Evolutionary conservation across 208 protist genomes (phyloP).

Genomic region (Crithidia thermophila): DNA sequence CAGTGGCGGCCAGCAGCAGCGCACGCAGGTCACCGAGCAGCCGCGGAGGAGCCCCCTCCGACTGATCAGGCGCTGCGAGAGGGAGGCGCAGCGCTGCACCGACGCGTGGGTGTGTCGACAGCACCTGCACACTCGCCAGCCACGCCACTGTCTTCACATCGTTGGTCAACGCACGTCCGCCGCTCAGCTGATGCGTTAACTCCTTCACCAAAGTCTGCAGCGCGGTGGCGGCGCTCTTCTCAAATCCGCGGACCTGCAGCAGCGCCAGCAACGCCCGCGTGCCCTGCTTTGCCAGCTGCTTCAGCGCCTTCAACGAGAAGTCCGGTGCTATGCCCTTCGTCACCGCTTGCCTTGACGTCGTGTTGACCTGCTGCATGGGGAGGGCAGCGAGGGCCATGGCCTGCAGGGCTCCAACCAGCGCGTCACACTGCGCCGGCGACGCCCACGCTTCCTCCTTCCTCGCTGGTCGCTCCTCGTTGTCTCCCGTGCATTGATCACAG

Average conservation of each 20-base stretch:
- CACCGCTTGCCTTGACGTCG: no score
- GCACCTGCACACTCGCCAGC: constrained; percentile 28
- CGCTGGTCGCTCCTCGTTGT: not conserved
- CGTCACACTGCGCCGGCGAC: constrained; percentile 9
- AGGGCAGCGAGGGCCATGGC: constrained; percentile 30
- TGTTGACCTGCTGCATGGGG: constrained; percentile 24
- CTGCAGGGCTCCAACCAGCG: constrained; percentile 23
- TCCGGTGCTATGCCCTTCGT: no score
- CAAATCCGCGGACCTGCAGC: constrained; percentile 10
- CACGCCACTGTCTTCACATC: constrained; percentile 28
- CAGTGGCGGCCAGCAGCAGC: constrained; percentile 16
- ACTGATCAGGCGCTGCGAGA: no score
- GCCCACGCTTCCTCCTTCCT: not conserved
- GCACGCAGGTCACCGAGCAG: not conserved
- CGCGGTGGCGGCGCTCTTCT: not conserved
- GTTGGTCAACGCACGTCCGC: constrained; percentile 21
- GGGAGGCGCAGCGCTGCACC: not conserved
- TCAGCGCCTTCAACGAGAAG: constrained; percentile 7
- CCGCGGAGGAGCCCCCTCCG: constrained; percentile 9
- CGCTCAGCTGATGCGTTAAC: constrained; percentile 3
- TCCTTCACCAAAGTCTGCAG: constrained; percentile 10
- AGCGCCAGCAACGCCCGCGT: constrained; percentile 23
- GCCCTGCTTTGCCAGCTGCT: constrained; percentile 34
- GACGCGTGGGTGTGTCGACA: constrained; percentile 1
- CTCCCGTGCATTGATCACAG: not conserved